These are phyloP conservation scores for Scheffersomyces lignicola DNA, from an alignment of 1,139 yeast species.

Conservation along the genomic window DNA sequence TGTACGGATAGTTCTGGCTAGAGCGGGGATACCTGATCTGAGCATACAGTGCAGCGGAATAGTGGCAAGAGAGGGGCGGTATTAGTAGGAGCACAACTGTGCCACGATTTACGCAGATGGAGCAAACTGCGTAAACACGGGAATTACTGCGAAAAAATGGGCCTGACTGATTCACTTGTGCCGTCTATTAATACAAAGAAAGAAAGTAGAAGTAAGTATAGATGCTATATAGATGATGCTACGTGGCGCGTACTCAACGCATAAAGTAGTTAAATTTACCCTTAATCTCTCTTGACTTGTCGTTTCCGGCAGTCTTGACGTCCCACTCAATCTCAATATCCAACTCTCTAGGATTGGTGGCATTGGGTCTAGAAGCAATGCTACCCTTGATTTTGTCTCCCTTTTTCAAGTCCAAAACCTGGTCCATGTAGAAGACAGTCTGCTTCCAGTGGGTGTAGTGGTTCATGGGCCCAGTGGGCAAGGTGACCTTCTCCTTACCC, in stretches of 20 bases:
- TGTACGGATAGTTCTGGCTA: too few relatives aligned
- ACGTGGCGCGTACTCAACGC: conserved; percentile 38
- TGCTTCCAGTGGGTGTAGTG: conserved; percentile 96
- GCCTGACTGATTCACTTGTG: too few relatives aligned
- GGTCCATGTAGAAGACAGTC: conserved; percentile 87
- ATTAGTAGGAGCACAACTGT: too few relatives aligned
- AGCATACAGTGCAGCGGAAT: too few relatives aligned
- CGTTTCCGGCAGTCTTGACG: conserved; percentile 55
- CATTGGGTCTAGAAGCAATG: conserved; percentile 76
- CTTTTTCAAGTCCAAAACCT: conserved; percentile 72
- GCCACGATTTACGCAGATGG: too few relatives aligned
- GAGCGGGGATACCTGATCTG: too few relatives aligned
- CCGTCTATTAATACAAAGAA: conserved; percentile 1
- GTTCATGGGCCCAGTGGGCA: conserved; percentile 81
- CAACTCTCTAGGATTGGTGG: conserved; percentile 77
- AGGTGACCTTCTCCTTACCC: conserved; percentile 59
- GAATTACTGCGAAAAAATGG: too few relatives aligned
- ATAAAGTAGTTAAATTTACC: conserved; percentile 66
- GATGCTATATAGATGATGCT: conserved; percentile 4
- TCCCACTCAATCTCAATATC: conserved; percentile 67
- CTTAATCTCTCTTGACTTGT: conserved; percentile 50
- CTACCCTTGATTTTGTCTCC: conserved; percentile 77
- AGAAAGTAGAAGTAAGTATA: not conserved
- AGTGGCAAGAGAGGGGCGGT: too few relatives aligned
- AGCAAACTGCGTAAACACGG: too few relatives aligned